Base-by-base conservation (phyloP, 2,329 filamentous ascomycete species). In the Botryosphaeria agaves region DNA sequence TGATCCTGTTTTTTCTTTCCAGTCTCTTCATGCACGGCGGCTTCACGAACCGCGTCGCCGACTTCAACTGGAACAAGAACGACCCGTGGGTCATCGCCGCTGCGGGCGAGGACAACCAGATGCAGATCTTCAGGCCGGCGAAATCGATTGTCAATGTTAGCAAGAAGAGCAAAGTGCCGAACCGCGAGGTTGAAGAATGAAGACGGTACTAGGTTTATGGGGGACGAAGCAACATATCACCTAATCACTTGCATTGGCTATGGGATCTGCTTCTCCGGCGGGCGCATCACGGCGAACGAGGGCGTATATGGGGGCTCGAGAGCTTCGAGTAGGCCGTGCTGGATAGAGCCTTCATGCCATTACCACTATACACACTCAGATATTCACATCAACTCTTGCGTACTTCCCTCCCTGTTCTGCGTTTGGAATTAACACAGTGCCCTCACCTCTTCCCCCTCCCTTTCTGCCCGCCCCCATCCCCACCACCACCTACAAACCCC, bases 11-110 rank as follows among this genome's bases (percentile, higher is more conserved):
- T 35, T 44, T 18, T 8, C 7, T 7, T 1, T 7, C 8, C 38
- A 84, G 80, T 28, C 62, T 98, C 2, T 98, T 98, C 58, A 95
- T 98, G 85, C 89, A 98, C 47, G 89, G 89, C 36, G 89, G 89
- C 18, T 91, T 98, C 60, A 98, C 89, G 7, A 94, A 94, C 57
- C 79, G 91, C 41, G 72, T 98, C 37, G 84, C 82, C 20, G 91
- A 98, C 55, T 98, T 98, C 48, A 87, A 79, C 57, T 98, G 87
- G 87, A 98, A 98, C 55, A 72, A 74, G 42, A 93, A 92, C 50
- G 84, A 94, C 46, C 85, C 87, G 4, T 98, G 91, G 91, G 72
- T 94, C 32, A 80, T 98, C 41, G 85, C 84, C 52, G 92, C 81
- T 36, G 85, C 89, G 11, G 89, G 87, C 1, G 91, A 98, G 51